Percentiles rank a stretch among this genome's conserved stretches.
Evolutionary conservation across 1,284 basidiomycete genomes (phyloP).

Genomic region (Ganoderma lucidum): DNA sequence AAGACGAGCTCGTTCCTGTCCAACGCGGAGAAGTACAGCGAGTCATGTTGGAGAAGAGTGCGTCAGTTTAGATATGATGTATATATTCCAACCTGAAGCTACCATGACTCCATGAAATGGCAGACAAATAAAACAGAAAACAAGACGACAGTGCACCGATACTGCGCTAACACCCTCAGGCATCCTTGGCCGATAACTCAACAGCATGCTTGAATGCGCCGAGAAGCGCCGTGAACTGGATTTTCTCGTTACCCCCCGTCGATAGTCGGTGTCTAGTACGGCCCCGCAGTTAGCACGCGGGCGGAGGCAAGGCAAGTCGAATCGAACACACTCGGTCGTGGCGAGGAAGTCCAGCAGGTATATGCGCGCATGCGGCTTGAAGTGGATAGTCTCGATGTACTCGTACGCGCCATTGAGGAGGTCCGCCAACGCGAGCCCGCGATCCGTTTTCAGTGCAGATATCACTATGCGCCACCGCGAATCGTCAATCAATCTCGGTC

Average conservation of each 20-base stretch:
- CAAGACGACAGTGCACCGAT: not conserved
- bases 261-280: slow-evolving; percentile 80
- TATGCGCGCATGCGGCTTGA: slow-evolving; percentile 86
- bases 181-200: slow-evolving; percentile 63
- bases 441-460: slow-evolving; percentile 86
- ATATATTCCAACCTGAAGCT: too few species aligned
- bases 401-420: slow-evolving; percentile 95
- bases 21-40: too few species aligned
- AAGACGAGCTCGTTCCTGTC: too few species aligned
- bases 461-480: slow-evolving; percentile 67
- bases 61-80: too few species aligned
- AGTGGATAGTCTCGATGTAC: slow-evolving; percentile 86
- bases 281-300: slow-evolving; percentile 41
- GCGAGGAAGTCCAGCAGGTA: slow-evolving; percentile 93
- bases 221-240: slow-evolving; percentile 92
- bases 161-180: slow-evolving; percentile 7
- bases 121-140: not conserved
- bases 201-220: slow-evolving; percentile 96
- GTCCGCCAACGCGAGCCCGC: slow-evolving; percentile 95
- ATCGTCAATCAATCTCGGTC: not conserved
- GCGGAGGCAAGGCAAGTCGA: not conserved
- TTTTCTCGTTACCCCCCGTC: slow-evolving; percentile 93
- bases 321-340: slow-evolving; percentile 82
- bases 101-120: too few species aligned
- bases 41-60: not conserved